These are phyloP conservation scores for Scheffersomyces stambukii DNA, from an alignment of 1,139 yeast species.

Conservation along the genomic window DNA sequence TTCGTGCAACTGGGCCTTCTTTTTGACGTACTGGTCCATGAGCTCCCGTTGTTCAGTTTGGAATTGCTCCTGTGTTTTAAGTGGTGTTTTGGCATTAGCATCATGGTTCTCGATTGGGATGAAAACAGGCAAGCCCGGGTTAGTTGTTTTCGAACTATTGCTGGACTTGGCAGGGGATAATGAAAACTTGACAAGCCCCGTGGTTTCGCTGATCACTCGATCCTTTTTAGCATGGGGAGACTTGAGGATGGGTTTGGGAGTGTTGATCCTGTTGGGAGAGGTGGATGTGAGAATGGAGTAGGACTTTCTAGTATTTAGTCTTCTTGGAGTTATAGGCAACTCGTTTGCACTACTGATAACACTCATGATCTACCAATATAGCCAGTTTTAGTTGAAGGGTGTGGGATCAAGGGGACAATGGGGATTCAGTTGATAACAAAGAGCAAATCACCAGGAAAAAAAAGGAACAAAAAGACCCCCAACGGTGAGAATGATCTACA, in stretches of 20 bases:
- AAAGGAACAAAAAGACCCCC: too few species aligned
- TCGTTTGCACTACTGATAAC: too few species aligned
- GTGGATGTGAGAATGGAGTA: conserved; percentile 13
- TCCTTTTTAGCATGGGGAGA: too few species aligned
- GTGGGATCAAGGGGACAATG: not conserved
- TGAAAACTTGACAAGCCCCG: conserved; percentile 18
- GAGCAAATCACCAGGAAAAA: not conserved
- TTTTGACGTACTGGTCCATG: conserved; percentile 13
- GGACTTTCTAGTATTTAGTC: conserved; percentile 12
- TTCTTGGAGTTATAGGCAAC: conserved; percentile 10
- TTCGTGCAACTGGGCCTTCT: conserved; percentile 22
- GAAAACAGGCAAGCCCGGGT: conserved; percentile 13
- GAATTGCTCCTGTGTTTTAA: not conserved
- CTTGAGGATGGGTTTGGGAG: too few species aligned
- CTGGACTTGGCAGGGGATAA: conserved; percentile 10
- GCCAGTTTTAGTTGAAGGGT: too few species aligned
- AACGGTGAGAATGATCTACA: too few species aligned
- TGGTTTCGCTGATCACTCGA: conserved; percentile 17
- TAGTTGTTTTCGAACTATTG: conserved; percentile 5
- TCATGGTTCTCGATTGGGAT: conserved; percentile 9
- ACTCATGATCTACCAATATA: too few species aligned
- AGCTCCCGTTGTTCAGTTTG: conserved; percentile 10
- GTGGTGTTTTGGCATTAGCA: not conserved
- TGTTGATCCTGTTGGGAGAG: conserved; percentile 5
- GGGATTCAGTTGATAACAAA: not conserved